phyloP scores from a whole-genome alignment of 1,284 basidiomycete species.

The Ganoderma multipileum region DNA sequence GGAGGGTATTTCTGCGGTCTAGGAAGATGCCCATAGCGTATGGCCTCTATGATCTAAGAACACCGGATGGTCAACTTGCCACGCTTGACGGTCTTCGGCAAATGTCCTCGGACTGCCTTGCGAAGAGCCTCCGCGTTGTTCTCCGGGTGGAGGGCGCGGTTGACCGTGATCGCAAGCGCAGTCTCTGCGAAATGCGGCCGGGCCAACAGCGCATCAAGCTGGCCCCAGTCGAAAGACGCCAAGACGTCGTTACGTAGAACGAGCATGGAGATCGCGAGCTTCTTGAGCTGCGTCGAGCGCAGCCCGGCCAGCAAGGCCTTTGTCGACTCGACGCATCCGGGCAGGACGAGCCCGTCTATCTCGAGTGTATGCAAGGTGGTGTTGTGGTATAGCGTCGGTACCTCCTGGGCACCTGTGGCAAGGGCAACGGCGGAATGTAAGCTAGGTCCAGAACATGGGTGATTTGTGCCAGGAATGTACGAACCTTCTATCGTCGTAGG shows the following conservation, averaged over 20 bases:
- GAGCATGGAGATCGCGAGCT: conserved; percentile 27
- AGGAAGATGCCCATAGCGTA: not conserved
- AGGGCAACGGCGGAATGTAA: not conserved
- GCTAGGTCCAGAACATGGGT: not conserved
- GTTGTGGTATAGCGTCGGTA: conserved; percentile 22
- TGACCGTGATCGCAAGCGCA: conserved; percentile 26
- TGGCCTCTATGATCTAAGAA: conserved; percentile 4
- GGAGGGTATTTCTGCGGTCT: not conserved
- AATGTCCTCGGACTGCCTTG: conserved; percentile 17
- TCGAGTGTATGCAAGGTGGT: conserved; percentile 24
- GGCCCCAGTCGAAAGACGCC: conserved; percentile 29
- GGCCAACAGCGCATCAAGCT: conserved; percentile 24
- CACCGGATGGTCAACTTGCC: conserved; percentile 25
- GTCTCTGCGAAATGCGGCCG: conserved; percentile 17
- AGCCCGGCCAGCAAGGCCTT: conserved; percentile 19
- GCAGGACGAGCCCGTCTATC: conserved; percentile 31
- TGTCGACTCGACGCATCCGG: conserved; percentile 26
- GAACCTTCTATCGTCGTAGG: conserved; percentile 26
- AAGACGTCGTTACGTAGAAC: conserved; percentile 25
- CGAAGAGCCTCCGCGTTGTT: conserved; percentile 22
- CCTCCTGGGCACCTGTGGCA: conserved; percentile 15
- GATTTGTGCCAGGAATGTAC: not conserved
- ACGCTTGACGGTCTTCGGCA: conserved; percentile 20
- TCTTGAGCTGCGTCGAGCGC: conserved; percentile 21
- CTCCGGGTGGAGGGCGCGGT: conserved; percentile 27